These are phyloP conservation scores for Firmiana major DNA, from an alignment of 345 rosid genomes.

Conservation along the genomic window DNA sequence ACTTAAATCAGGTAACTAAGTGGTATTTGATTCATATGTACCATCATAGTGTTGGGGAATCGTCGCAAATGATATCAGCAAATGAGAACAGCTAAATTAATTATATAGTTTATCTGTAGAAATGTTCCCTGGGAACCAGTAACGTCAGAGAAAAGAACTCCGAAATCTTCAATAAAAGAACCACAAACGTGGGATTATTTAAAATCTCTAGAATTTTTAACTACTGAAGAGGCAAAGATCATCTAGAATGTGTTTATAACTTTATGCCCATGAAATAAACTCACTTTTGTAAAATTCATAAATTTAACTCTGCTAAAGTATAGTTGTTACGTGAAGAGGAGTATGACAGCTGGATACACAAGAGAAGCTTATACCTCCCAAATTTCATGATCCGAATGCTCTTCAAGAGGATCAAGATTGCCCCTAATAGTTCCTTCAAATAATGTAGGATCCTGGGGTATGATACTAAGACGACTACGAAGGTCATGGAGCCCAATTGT, in stretches of 20 bases:
- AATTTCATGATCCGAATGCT: constrained; percentile 78
- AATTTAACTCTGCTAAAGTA: background rate
- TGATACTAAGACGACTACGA: constrained; percentile 87
- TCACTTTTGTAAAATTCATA: background rate
- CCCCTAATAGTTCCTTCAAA: constrained; percentile 94
- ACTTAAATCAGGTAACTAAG: background rate
- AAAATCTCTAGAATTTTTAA: background rate
- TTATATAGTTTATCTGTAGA: background rate
- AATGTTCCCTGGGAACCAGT: background rate
- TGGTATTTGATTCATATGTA: background rate
- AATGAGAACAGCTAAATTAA: too few relatives aligned
- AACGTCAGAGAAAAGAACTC: background rate
- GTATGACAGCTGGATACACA: background rate
- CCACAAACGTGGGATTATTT: background rate
- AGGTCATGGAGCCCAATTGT: constrained; percentile 94
- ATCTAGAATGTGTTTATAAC: background rate
- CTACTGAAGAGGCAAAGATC: background rate
- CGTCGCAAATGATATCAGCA: too few relatives aligned
- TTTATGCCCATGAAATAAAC: background rate
- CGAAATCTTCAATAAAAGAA: background rate
- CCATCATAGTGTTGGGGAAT: too few relatives aligned
- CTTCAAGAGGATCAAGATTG: constrained; percentile 97
- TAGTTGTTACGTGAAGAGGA: background rate
- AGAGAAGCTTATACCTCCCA: constrained; percentile 66
- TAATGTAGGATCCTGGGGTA: constrained; percentile 98